Evolutionary conservation across 31 red algal species (phyloP), one percentile per base, ranked within the genome.

Genomic region (Odonthalia washingtoniensis): DNA sequence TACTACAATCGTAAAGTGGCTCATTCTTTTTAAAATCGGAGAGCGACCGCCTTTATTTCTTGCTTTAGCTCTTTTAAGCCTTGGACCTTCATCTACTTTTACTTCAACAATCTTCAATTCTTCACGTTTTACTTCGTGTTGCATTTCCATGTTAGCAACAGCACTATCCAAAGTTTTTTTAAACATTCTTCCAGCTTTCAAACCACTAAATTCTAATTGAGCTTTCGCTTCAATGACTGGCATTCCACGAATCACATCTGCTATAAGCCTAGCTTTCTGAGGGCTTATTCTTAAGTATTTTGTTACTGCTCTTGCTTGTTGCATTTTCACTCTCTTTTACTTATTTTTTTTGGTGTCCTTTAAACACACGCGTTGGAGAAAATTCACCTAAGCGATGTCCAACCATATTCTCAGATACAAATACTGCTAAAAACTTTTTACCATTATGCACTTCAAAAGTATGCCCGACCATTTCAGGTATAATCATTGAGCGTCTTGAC

Each of bases 391-490:
- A 35, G 27, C 33, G 27, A 67, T 67, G 64, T 67, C 64, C 64
- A 67, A 67, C 64, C 64, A 67, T 67, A 67, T 67, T 35, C 33
- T 67, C 64, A 30, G 64, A 33, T 67, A 67, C 64, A 67, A 67
- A 67, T 35, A 67, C 64, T 33, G 64, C 30, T 33, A 35, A 67
- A 35, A 33, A 35, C 27, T 30, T 67, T 35, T 67, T 67, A 33
- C 64, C 64, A 67, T 67, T 67, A 67, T 67, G 64, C 33, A 67
- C 64, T 67, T 35, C 64, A 67, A 67, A 67, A 67, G 64, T 67
- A 67, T 67, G 64, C 64, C 64, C 64, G 33, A 67, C 64, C 27
- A 67, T 33, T 67, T 67, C 64, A 67, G 64, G 64, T 67, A 67
- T 67, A 33, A 67, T 35, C 27, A 35, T 67, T 33, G 30, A 67